A percentile compares a stretch with the other conserved stretches of the same genome.
Evolutionary conservation across 371 early-diverging fungal species (phyloP).

Genomic region (Apophysomyces variabilis): DNA sequence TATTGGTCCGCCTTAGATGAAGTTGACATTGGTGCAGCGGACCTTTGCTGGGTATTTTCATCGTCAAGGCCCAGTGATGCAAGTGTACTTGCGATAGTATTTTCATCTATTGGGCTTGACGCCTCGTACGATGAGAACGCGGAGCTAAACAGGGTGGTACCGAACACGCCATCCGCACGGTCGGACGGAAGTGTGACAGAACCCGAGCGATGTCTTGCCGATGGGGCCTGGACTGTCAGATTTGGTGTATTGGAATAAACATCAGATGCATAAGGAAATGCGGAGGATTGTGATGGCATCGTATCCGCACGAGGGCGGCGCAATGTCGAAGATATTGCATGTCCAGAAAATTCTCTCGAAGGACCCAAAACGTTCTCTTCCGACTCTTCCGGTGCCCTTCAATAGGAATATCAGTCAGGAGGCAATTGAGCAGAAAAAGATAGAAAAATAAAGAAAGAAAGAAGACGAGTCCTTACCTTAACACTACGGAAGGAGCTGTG

Average conservation of each 20-base stretch:
- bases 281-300: slow-evolving; percentile 18
- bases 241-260: slow-evolving; percentile 20
- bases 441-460: slow-evolving; percentile 8
- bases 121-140: slow-evolving; percentile 43
- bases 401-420: neutral
- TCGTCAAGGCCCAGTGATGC: slow-evolving; percentile 77
- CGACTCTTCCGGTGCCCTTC: slow-evolving; percentile 9
- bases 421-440: neutral
- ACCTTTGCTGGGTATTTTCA: slow-evolving; percentile 17
- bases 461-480: slow-evolving; percentile 10
- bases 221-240: slow-evolving; percentile 15
- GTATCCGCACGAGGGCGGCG: slow-evolving; percentile 21
- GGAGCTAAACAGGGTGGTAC: slow-evolving; percentile 49
- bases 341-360: slow-evolving; percentile 2
- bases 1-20: slow-evolving; percentile 2
- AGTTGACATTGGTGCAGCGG: neutral
- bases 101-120: slow-evolving; percentile 39
- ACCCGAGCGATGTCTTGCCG: slow-evolving; percentile 38
- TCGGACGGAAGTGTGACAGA: slow-evolving; percentile 48
- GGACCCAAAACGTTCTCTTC: neutral
- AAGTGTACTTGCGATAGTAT: slow-evolving; percentile 66
- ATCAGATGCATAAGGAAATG: slow-evolving; percentile 17
- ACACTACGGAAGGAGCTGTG: slow-evolving; percentile 9
- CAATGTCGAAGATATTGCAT: slow-evolving; percentile 12
- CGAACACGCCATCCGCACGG: slow-evolving; percentile 50